phyloP scores from a whole-genome alignment of 1,284 basidiomycete species.

The Inonotus obliquus region DNA sequence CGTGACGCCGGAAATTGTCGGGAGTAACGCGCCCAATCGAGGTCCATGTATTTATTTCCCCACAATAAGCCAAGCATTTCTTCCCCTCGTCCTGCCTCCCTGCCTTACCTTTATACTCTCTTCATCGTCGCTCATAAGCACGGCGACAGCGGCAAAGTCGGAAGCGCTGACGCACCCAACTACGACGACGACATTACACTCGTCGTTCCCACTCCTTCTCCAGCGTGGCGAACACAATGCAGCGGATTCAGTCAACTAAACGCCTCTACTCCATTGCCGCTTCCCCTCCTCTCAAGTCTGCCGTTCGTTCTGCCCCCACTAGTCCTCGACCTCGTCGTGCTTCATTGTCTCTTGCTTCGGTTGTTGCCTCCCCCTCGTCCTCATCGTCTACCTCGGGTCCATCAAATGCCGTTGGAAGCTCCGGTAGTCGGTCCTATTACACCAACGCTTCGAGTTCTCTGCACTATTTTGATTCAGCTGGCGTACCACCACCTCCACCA shows the following conservation, averaged over 20 bases:
- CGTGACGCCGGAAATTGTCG: neutral
- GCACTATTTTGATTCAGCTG: slow-evolving; percentile 11
- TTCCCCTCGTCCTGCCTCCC: neutral
- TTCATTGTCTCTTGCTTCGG: slow-evolving; percentile 3
- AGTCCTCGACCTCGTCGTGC: slow-evolving; percentile 11
- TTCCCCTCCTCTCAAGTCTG: slow-evolving; percentile 4
- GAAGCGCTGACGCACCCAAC: neutral
- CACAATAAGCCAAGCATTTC: neutral
- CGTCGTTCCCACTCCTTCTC: neutral
- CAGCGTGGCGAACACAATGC: slow-evolving; percentile 1
- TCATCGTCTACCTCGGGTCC: neutral
- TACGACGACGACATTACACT: neutral
- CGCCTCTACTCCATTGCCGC: slow-evolving; percentile 10
- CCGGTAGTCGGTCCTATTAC: slow-evolving; percentile 3
- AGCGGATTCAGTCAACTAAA: slow-evolving; percentile 11
- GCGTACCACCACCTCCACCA: slow-evolving; percentile 5
- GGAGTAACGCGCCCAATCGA: neutral
- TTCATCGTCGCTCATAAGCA: neutral
- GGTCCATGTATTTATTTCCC: neutral
- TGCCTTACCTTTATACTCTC: neutral
- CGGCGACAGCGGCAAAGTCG: neutral
- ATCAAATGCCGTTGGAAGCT: neutral
- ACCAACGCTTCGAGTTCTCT: slow-evolving; percentile 6
- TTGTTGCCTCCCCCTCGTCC: neutral
- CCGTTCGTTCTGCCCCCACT: neutral